Evolutionary conservation across 768 basidiomycete genomes (phyloP).

Genomic region (Boletus edulis): DNA sequence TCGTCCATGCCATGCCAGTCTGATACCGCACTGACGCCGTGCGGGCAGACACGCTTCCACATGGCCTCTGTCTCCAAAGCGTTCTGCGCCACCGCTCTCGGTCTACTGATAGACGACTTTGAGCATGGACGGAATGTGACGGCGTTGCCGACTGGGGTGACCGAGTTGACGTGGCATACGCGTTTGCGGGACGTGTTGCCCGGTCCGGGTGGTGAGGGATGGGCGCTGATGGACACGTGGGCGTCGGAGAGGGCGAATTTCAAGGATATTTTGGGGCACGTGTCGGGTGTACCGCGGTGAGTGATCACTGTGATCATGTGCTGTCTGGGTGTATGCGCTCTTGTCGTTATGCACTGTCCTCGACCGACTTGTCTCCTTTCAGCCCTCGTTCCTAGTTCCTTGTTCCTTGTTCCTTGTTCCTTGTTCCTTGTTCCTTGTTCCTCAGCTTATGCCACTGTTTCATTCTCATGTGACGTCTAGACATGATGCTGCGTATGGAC

Average conservation of each 20-base stretch:
- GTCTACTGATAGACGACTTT: slow-evolving; percentile 43
- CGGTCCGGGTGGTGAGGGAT: slow-evolving; percentile 15
- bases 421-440: too few species aligned
- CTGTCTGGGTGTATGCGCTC: too few species aligned
- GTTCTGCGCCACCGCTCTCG: slow-evolving; percentile 38
- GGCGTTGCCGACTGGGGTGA: slow-evolving; percentile 30
- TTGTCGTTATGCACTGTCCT: too few species aligned
- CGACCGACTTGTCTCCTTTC: too few species aligned
- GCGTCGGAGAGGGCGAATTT: slow-evolving; percentile 36
- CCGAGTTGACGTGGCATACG: slow-evolving; percentile 36
- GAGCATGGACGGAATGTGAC: slow-evolving; percentile 34
- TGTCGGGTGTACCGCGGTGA: slow-evolving; percentile 40
- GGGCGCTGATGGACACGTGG: slow-evolving; percentile 41
- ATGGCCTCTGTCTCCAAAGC: slow-evolving; percentile 40
- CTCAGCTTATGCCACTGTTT: too few species aligned
- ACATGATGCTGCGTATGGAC: slow-evolving; percentile 34
- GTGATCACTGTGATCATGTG: neutral
- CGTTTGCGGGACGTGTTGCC: slow-evolving; percentile 38
- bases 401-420: too few species aligned
- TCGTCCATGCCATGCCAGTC: neutral
- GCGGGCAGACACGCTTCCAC: slow-evolving; percentile 40
- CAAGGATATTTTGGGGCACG: slow-evolving; percentile 39
- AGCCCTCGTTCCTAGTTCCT: too few species aligned
- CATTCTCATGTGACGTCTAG: slow-evolving; percentile 11
- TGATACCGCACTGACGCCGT: neutral